Conservation (phyloP, 495 filamentous ascomycete genomes). For the Hamigera avellanea region DNA sequence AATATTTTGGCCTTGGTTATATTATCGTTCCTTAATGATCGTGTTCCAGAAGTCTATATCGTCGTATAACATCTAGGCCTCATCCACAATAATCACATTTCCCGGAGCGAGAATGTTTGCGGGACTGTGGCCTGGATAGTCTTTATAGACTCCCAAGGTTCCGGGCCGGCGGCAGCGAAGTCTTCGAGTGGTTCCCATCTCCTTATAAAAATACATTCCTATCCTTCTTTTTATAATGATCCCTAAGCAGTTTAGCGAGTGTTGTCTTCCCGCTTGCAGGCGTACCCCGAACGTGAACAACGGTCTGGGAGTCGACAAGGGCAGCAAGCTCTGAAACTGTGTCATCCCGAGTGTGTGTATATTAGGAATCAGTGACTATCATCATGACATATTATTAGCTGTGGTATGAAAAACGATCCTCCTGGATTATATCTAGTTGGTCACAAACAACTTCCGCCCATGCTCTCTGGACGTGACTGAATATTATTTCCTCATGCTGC, state of each 20-base stretch:
- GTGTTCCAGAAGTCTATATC: background rate
- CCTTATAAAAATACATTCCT: too few species aligned
- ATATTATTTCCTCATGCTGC: too few species aligned
- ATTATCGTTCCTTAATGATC: background rate
- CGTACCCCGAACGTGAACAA: constrained; percentile 5
- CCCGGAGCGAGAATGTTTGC: background rate
- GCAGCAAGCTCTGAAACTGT: constrained; percentile 2
- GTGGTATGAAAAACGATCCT: background rate
- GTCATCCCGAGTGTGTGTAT: background rate
- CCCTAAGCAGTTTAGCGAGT: background rate
- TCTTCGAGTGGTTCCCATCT: background rate
- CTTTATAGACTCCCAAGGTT: background rate
- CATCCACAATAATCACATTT: background rate
- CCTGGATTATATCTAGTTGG: too few species aligned
- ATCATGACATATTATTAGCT: background rate
- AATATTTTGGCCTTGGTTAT: background rate
- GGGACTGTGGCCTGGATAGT: background rate
- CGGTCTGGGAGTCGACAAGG: background rate
- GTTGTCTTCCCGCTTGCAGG: constrained; percentile 5
- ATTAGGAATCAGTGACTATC: background rate
- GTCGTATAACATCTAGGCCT: background rate
- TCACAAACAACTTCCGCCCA: too few species aligned
- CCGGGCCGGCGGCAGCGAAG: background rate
- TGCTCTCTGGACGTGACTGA: too few species aligned
- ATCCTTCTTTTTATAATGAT: too few species aligned